Conservation (phyloP, 768 basidiomycete species). For the Boletus barrowsii region DNA sequence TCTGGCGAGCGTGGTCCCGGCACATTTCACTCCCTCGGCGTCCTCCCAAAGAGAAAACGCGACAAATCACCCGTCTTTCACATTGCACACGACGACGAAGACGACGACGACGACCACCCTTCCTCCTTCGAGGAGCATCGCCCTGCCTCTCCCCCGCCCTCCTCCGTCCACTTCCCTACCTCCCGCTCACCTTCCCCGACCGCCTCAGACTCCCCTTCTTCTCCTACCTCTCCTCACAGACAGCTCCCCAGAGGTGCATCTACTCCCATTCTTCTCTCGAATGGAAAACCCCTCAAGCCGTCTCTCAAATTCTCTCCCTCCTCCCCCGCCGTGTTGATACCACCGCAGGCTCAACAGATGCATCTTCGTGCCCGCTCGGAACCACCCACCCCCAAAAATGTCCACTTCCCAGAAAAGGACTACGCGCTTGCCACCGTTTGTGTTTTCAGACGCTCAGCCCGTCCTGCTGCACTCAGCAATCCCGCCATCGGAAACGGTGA, state of each 20-base stretch:
- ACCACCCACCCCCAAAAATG: constrained; percentile 75
- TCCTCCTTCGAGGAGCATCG: constrained; percentile 17
- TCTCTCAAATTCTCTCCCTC: constrained; percentile 61
- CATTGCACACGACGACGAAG: constrained; percentile 24
- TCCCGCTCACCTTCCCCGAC: constrained; percentile 23
- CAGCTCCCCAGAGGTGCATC: constrained; percentile 34
- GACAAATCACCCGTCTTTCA: constrained; percentile 20
- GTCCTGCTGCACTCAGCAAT: constrained; percentile 54
- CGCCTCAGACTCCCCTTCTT: neutral
- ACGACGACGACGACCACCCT: constrained; percentile 24
- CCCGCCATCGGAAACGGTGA: constrained; percentile 25
- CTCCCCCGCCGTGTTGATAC: constrained; percentile 8
- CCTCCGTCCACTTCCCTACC: constrained; percentile 45
- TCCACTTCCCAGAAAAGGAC: constrained; percentile 78
- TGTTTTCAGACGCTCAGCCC: constrained; percentile 63
- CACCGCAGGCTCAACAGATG: neutral
- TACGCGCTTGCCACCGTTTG: constrained; percentile 60
- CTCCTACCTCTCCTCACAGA: constrained; percentile 4
- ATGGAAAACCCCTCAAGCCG: constrained; percentile 84
- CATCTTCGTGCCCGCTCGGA: constrained; percentile 47
- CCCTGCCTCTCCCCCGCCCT: constrained; percentile 7
- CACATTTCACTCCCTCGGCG: constrained; percentile 46
- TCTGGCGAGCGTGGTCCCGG: constrained; percentile 33
- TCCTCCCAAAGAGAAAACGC: constrained; percentile 41
- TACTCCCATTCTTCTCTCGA: constrained; percentile 52